phyloP scores from a whole-genome alignment of 1,139 yeast species.

The Zhuliangozyma blackwelliae region DNA sequence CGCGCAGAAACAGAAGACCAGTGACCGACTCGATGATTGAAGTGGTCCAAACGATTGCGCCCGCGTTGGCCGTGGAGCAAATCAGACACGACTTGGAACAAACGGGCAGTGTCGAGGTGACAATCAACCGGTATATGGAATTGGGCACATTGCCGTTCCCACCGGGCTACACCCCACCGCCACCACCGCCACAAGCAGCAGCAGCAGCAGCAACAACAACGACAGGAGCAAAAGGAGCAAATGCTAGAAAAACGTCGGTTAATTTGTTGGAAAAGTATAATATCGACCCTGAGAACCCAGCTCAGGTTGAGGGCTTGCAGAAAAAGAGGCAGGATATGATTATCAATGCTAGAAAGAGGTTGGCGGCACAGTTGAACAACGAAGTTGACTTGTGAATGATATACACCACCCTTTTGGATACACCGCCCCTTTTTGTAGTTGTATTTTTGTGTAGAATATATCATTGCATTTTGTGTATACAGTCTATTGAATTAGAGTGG shows the following conservation, averaged over 20 bases:
- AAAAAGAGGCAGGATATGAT: conserved; percentile 43
- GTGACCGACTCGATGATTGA: conserved; percentile 83
- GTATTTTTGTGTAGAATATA: background rate
- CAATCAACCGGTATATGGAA: conserved; percentile 67
- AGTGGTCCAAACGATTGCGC: conserved; percentile 80
- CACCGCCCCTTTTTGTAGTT: background rate
- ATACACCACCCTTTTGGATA: background rate
- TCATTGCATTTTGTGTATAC: background rate
- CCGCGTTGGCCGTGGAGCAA: conserved; percentile 65
- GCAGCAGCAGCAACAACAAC: conserved; percentile 1
- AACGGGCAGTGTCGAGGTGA: conserved; percentile 76
- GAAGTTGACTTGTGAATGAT: conserved; percentile 9
- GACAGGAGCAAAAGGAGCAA: conserved; percentile 1
- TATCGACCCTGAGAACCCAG: conserved; percentile 17
- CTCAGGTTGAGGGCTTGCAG: conserved; percentile 18
- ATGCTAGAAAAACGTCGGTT: conserved; percentile 6
- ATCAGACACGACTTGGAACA: conserved; percentile 60
- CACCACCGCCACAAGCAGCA: conserved; percentile 10
- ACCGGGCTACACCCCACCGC: conserved; percentile 37
- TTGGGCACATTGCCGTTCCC: conserved; percentile 66
- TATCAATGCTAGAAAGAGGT: conserved; percentile 38
- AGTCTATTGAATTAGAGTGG: conserved; percentile 29
- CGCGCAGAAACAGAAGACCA: conserved; percentile 38
- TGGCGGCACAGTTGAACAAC: conserved; percentile 33
- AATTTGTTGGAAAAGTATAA: conserved; percentile 39